Conservation (phyloP, 495 filamentous ascomycete genomes). For the Neurospora sp. region DNA sequence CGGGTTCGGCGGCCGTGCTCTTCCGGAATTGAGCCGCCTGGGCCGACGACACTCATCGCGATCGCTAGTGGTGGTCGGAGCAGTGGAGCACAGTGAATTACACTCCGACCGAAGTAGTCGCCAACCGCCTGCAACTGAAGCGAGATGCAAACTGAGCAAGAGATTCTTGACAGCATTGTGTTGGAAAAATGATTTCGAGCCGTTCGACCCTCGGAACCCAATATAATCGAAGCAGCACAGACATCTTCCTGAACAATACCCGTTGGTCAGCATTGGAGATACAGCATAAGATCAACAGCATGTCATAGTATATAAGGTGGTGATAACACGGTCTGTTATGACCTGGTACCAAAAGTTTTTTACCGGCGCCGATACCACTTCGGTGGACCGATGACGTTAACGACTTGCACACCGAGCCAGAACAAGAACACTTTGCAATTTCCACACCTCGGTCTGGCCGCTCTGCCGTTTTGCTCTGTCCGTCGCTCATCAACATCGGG, state of each 20-base stretch:
- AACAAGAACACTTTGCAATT: neutral
- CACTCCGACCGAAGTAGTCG: neutral
- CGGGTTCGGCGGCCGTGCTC: neutral
- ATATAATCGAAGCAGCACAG: neutral
- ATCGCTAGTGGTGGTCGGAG: neutral
- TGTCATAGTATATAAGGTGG: neutral
- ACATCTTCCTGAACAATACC: neutral
- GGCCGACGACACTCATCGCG: neutral
- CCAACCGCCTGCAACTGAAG: neutral
- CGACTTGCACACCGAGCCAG: neutral
- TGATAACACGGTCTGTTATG: neutral
- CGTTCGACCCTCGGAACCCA: neutral
- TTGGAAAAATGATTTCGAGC: neutral
- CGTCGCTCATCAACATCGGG: neutral
- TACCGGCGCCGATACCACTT: neutral
- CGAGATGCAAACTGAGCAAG: neutral
- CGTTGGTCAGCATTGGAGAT: neutral
- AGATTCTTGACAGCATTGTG: neutral
- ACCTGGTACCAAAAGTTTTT: neutral
- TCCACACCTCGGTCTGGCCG: neutral
- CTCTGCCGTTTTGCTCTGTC: neutral
- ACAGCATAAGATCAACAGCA: neutral
- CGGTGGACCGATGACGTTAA: neutral
- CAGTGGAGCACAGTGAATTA: neutral
- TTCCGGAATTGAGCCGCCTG: neutral